Evolutionary conservation across 345 rosid genomes (phyloP), one percentile per base, ranked within the genome.

Genomic region (Ceriops zippeliana): DNA sequence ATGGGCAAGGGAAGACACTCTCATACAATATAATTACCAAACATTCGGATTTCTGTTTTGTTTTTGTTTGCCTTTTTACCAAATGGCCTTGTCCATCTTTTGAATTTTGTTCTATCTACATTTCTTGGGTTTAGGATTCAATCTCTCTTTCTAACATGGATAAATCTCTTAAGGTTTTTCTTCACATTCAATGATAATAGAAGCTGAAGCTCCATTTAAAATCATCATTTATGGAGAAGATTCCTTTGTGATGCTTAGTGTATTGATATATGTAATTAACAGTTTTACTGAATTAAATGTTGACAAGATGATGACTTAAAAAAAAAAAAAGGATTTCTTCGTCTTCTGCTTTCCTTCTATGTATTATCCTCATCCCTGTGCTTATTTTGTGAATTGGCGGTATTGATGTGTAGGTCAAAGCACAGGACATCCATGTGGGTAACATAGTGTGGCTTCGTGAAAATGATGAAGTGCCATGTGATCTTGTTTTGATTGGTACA

Each of bases 381-480:
- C 32, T 20, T n/a, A 26, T 61, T 63, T 52, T 1, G 58, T 37
- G n/a, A 28, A 8, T 60, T 75, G 74, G n/a, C 38, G 59, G 27
- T 74, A 26, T 35, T 71, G 15, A 51, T 56, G 74, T 84, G 71
- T 79, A 95, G 99, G 84, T 88, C 52, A 85, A 89, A 85, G 93
- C 98, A 56, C 98, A 91, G 78, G 92, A 95, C 73, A 85, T 91
- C 63, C 83, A 66, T 71, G 97, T 95, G 7, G 97, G 99, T 49
- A 90, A 90, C 76, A 82, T 91, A 66, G 93, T 95, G 56, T 95
- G 99, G 99, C 89, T 95, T 84, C 97, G 97, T 49, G 98, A 95
- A 84, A 95, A 95, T 84, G 98, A 95, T 81, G 97, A 92, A 85
- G 99, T 89, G 65, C 99, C 99, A 53, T 91, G 99, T 73, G 99